phyloP scores from a whole-genome alignment of 495 filamentous ascomycete species.

The Glutinoglossum americanum region DNA sequence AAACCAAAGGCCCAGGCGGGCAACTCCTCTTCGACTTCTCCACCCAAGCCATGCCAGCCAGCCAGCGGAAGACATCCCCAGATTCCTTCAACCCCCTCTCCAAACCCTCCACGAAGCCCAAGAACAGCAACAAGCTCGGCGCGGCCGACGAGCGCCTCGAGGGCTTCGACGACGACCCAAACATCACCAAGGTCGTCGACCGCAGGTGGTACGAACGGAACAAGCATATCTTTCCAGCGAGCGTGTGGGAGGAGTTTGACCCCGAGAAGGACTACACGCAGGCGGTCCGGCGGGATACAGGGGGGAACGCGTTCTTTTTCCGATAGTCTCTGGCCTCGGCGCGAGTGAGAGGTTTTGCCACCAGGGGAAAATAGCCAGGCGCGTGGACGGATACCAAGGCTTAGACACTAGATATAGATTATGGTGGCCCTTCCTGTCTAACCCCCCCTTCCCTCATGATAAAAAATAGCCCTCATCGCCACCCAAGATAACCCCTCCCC shows the following conservation, averaged over 20 bases:
- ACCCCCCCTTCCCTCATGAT: too few species aligned
- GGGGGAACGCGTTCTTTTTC: constrained; percentile 90
- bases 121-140: constrained; percentile 9
- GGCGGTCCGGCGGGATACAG: constrained; percentile 59
- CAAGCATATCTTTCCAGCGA: constrained; percentile 94
- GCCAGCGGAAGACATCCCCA: constrained; percentile 7
- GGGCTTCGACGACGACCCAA: constrained; percentile 57
- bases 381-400: too few species aligned
- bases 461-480: too few species aligned
- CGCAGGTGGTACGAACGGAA: constrained; percentile 90
- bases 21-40: constrained; percentile 65
- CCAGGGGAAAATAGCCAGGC: background rate
- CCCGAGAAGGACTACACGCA: constrained; percentile 66
- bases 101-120: constrained; percentile 20
- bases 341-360: background rate
- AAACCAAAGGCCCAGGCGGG: constrained; percentile 45
- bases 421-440: too few species aligned
- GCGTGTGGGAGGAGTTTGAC: constrained; percentile 89
- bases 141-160: constrained; percentile 32
- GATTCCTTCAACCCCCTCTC: constrained; percentile 24
- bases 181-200: constrained; percentile 86
- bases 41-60: constrained; percentile 15
- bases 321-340: constrained; percentile 15
- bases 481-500: too few species aligned
- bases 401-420: too few species aligned